phyloP scores from a whole-genome alignment of 164 flowering plant genomes.

The Nymphaea thermarum region DNA sequence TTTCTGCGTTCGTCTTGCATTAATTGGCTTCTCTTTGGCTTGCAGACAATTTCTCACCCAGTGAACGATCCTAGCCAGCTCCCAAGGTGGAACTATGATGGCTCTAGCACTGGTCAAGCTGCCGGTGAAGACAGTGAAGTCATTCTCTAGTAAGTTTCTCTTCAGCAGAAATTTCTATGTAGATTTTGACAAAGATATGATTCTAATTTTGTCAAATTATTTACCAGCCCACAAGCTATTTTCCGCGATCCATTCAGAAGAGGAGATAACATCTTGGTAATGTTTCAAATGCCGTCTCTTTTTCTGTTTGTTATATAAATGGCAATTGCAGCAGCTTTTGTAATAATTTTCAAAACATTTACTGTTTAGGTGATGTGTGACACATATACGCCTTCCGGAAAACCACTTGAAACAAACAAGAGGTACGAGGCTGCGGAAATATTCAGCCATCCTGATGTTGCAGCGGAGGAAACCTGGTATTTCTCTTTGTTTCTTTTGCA shows the following conservation, averaged over 20 bases:
- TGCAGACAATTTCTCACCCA: conserved; percentile 8
- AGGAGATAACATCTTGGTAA: conserved; percentile 6
- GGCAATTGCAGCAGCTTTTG: background rate
- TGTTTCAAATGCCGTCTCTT: background rate
- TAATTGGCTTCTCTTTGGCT: background rate
- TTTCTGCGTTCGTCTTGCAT: background rate
- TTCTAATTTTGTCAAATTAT: background rate
- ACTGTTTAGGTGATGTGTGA: conserved; percentile 5
- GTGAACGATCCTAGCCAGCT: conserved; percentile 8
- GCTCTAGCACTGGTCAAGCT: conserved; percentile 14
- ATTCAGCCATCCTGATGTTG: background rate
- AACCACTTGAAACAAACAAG: conserved; percentile 1
- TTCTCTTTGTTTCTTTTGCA: no score
- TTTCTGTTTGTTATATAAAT: no score
- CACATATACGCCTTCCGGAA: conserved; percentile 2
- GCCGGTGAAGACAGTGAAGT: conserved; percentile 17
- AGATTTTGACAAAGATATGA: no score
- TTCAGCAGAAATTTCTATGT: background rate
- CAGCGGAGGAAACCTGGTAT: background rate
- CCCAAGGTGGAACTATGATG: conserved; percentile 15
- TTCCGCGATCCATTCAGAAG: conserved; percentile 3
- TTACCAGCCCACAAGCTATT: conserved; percentile 5
- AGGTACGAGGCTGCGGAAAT: conserved; percentile 1
- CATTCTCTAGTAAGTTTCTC: conserved; percentile 7
- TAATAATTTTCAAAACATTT: background rate